Evolutionary conservation across 768 basidiomycete species (phyloP), one percentile per base, ranked within the genome.

Genomic region (Roridomyces roridus): DNA sequence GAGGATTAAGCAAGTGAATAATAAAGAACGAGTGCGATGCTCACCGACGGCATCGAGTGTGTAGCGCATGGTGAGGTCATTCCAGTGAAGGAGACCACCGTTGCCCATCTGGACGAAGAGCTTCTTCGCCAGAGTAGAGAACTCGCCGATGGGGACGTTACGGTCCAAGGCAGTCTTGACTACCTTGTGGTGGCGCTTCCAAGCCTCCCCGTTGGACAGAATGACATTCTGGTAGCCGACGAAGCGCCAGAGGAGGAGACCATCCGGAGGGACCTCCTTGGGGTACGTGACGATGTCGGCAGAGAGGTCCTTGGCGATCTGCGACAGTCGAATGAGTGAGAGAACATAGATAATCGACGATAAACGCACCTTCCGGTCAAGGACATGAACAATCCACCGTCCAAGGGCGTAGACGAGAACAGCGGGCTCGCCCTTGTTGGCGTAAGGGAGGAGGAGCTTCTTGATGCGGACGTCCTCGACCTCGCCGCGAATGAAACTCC

Each of bases 401-500:
- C 77, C 76, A 6, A 78, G 67, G 46, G 70, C 70, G 60, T 68
- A 79, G 2, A 78, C 75, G 6, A 74, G 57, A 4, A 77, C 75
- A 34, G 75, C 69, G 15, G 70, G 70, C 41, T 72, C 71, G 26
- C 65, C 65, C 31, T 68, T 59, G 40, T 59, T 64, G 21, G 71
- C 74, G 50, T 72, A 73, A 4, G 77, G 77, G 12, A 78, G 46
- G 35, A 78, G 65, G 46, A 75, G 69, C 8, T 70, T 62, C 43
- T 65, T 60, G 34, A 77, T 65, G 3, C 74, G 71, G 23, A 57
- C 63, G 46, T 77, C 74, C 26, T 73, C 74, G 5, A 68, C 64
- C 48, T 79, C 77, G 26, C 70, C 57, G 5, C 62, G 44, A n/a
- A 68, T 58, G 65, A 73, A 76, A 55, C 73, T 74, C 68, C 65